Evolutionary conservation across 441 rosid genomes (phyloP), one percentile per base, ranked within the genome.

Genomic region (Sinapis alba): DNA sequence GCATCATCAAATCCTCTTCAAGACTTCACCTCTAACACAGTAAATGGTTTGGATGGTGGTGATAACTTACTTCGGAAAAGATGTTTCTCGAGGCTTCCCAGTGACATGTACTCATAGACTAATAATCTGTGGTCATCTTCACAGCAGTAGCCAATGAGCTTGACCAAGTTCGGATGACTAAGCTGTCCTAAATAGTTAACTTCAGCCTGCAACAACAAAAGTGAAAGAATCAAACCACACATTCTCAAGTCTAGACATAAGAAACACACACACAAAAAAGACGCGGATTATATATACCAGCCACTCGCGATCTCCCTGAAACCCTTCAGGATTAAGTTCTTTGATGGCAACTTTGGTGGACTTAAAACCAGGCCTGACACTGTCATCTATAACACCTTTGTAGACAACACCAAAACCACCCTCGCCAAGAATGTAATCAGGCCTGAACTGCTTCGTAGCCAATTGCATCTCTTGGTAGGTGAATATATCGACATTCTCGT

Each of bases 231-330:
- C 53, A 45, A 45, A 6, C 53, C 21, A 47, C 51, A 43, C 8
- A 43, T 13, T 45, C 53, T 45, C 60, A 56, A 11, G 8, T n/a
- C 51, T 45, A 53, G 59, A 23, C 9, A 24, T 2, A 15, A 15
- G 30, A 27, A n/a, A n/a, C n/a, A n/a, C n/a, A n/a, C n/a, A n/a
- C n/a, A n/a, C n/a, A 15, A 24, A 32, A 15, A 51, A 56, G 10
- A 57, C 2, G 43, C 57, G 43, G 6, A 50, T 50, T 16, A 18
- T 59, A 1, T 1, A 7, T 92, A 95, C 98, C 98, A 93, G 94
- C 99, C 99, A 96, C 83, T 96, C 99, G 83, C 97, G 79, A 88
- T 96, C 99, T 62, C 99, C 99, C 73, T 96, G 99, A 73, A 89
- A 87, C 4, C 99, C 99, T 32, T 89, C 96, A 9, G 89, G 98